phyloP scores from a whole-genome alignment of 2,329 filamentous ascomycete genomes.

The Boeremia lycopersici region DNA sequence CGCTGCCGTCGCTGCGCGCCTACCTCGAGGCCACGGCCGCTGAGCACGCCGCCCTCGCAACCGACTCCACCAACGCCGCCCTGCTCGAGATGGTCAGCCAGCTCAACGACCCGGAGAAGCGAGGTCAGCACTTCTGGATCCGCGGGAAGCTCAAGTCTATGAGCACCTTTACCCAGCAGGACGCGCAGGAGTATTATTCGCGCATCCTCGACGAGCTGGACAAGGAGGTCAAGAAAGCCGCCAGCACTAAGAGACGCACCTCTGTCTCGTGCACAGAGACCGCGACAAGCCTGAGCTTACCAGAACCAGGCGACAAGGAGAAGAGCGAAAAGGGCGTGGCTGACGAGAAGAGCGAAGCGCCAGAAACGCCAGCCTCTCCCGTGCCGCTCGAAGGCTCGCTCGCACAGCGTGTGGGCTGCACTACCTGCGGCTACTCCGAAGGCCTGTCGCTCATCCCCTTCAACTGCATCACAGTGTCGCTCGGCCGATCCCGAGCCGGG shows the following conservation, averaged over 20 bases:
- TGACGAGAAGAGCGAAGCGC: constrained; percentile 14
- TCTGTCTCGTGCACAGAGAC: constrained; percentile 40
- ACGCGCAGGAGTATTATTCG: constrained; percentile 96
- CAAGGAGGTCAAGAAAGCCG: constrained; percentile 66
- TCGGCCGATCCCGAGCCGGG: constrained; percentile 65
- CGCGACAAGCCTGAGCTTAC: constrained; percentile 30
- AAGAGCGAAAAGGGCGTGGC: constrained; percentile 2
- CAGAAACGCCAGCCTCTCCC: constrained; percentile 47
- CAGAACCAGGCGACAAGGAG: constrained; percentile 12
- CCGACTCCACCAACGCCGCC: constrained; percentile 57
- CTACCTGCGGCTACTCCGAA: constrained; percentile 82
- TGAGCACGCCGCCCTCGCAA: constrained; percentile 44
- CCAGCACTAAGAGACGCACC: constrained; percentile 51
- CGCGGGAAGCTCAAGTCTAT: constrained; percentile 83
- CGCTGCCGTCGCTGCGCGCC: constrained; percentile 70
- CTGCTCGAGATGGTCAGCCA: constrained; percentile 71
- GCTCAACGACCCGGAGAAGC: constrained; percentile 71
- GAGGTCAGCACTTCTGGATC: constrained; percentile 81
- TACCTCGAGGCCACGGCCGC: constrained; percentile 60
- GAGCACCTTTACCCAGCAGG: constrained; percentile 95
- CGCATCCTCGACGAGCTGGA: constrained; percentile 87
- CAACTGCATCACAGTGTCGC: constrained; percentile 86
- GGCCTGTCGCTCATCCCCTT: constrained; percentile 90
- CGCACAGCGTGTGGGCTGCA: constrained; percentile 88
- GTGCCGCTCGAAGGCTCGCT: constrained; percentile 88